Evolutionary conservation across 2,329 filamentous ascomycete genomes (phyloP).

Genomic region (Cytospora piceae): DNA sequence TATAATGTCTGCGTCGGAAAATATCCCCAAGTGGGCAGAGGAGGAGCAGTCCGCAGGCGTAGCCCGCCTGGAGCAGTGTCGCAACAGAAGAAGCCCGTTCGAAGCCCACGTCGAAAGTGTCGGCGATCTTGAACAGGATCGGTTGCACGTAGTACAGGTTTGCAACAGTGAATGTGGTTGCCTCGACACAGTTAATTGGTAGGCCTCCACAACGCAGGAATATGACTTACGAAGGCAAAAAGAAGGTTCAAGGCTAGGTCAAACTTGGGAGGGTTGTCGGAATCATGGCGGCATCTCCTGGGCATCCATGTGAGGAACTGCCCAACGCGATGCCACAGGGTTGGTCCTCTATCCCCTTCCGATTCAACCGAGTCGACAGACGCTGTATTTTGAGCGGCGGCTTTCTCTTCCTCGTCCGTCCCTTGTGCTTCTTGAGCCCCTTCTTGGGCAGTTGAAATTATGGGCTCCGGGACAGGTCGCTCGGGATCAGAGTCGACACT

Average conservation of each 20-base stretch:
- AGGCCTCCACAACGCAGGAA: too few relatives aligned
- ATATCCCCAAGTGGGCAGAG: conserved; percentile 77
- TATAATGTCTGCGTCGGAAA: conserved; percentile 69
- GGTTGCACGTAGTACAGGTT: conserved; percentile 84
- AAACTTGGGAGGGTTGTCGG: conserved; percentile 68
- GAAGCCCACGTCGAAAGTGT: conserved; percentile 71
- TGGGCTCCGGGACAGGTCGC: background rate
- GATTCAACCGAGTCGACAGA: background rate
- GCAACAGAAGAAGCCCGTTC: conserved; percentile 70
- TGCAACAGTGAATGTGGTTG: conserved; percentile 70
- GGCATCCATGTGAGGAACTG: conserved; percentile 60
- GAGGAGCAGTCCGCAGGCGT: conserved; percentile 73
- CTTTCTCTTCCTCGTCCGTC: background rate
- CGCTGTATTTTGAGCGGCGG: background rate
- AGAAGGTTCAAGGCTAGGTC: conserved; percentile 70
- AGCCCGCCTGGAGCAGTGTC: conserved; percentile 79
- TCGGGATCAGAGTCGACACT: background rate
- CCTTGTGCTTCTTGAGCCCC: background rate
- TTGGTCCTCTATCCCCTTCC: background rate
- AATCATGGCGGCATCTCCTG: conserved; percentile 68
- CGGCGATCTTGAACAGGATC: conserved; percentile 74
- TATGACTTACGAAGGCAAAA: conserved; percentile 61
- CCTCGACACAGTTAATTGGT: conserved; percentile 39
- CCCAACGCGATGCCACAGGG: background rate
- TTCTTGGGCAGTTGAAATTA: background rate